Percentiles rank a stretch among this genome's conserved stretches.
Conservation (phyloP, 352 stramenopile genomes). For the Phytopythium delawarense region DNA sequence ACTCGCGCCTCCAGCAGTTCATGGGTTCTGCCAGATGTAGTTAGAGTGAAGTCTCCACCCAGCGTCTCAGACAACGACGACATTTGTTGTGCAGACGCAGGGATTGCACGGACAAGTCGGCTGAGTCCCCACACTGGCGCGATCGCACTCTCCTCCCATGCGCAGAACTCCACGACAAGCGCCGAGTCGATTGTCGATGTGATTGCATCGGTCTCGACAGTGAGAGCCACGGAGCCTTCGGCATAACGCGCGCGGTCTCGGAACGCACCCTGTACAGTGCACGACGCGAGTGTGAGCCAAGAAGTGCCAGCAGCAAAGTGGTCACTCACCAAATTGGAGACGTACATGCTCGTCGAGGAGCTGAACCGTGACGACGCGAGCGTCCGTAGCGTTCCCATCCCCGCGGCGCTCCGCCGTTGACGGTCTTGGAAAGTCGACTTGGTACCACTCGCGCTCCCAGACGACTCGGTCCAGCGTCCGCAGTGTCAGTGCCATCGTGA, state of each 20-base stretch:
- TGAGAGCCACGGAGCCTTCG: conserved; percentile 14
- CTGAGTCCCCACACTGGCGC: conserved; percentile 47
- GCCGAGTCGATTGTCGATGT: conserved; percentile 29
- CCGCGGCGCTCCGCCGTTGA: neutral
- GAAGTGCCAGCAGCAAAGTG: neutral
- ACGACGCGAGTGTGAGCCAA: neutral
- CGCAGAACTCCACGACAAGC: conserved; percentile 47
- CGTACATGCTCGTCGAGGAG: conserved; percentile 36
- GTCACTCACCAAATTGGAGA: neutral
- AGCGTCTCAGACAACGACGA: conserved; percentile 10
- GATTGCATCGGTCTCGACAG: conserved; percentile 40
- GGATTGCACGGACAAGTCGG: conserved; percentile 18
- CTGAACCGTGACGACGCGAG: conserved; percentile 6
- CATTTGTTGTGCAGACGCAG: neutral
- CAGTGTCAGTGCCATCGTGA: conserved; percentile 41
- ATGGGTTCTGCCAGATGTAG: conserved; percentile 1
- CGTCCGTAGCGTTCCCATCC: neutral
- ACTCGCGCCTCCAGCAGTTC: neutral
- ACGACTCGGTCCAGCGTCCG: conserved; percentile 34
- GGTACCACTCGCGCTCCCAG: conserved; percentile 54
- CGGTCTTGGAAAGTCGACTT: conserved; percentile 25
- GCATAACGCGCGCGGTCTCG: conserved; percentile 37
- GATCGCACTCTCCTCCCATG: conserved; percentile 47
- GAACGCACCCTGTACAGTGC: conserved; percentile 15
- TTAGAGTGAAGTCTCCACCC: conserved; percentile 7